A percentile compares a stretch with the other conserved stretches of the same genome.
phyloP scores from a whole-genome alignment of 805 yeast genomes.

The Saccharomycopsis fodiens region DNA sequence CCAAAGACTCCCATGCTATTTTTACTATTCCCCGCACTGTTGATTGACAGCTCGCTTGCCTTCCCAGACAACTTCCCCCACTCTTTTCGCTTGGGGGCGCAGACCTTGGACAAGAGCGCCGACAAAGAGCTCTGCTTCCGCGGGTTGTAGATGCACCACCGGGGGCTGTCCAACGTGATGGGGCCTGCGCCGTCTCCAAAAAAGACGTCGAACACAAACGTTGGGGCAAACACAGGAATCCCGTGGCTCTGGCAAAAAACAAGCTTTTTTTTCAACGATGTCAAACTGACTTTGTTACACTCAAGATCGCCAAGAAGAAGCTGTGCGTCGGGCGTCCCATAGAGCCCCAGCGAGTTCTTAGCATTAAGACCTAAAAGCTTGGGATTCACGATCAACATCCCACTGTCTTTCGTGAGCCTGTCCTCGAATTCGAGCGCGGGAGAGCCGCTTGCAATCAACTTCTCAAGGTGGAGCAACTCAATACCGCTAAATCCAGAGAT shows the following conservation, averaged over 20 bases:
- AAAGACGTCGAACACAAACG: conserved; percentile 46
- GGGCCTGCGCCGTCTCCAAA: conserved; percentile 23
- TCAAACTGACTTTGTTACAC: conserved; percentile 27
- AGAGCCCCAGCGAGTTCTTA: conserved; percentile 29
- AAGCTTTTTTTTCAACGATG: conserved; percentile 46
- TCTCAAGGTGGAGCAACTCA: conserved; percentile 62
- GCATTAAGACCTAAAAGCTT: conserved; percentile 36
- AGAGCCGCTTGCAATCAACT: conserved; percentile 49
- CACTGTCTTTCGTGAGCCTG: conserved; percentile 42
- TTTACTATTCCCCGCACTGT: background rate
- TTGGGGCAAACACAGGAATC: conserved; percentile 50
- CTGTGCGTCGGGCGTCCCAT: conserved; percentile 26
- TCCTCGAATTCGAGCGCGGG: conserved; percentile 37
- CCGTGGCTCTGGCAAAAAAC: conserved; percentile 50
- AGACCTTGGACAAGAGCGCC: background rate
- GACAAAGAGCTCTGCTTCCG: conserved; percentile 12
- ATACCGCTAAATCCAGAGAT: conserved; percentile 74
- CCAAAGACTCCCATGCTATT: too few species aligned
- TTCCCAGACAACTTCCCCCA: conserved; percentile 17
- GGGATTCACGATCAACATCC: conserved; percentile 49
- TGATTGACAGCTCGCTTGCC: conserved; percentile 18
- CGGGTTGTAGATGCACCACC: conserved; percentile 54
- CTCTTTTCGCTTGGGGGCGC: background rate
- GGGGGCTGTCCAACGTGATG: conserved; percentile 37
- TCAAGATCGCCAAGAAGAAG: conserved; percentile 25